These are phyloP conservation scores for Pyracantha coccinea DNA, from an alignment of 331 rosid genomes.

Conservation along the genomic window DNA sequence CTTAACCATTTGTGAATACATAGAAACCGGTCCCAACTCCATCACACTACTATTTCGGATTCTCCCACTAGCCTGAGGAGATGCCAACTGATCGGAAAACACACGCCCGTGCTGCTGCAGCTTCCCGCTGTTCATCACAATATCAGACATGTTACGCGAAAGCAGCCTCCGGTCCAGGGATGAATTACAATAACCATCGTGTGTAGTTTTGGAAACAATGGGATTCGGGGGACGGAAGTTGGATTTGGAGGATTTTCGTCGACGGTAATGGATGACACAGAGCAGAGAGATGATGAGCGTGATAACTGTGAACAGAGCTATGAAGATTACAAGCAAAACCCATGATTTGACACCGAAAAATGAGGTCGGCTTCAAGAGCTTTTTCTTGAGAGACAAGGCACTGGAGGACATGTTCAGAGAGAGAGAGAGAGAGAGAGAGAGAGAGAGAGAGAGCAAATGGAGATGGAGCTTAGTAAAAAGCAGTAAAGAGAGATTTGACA, in stretches of 20 bases:
- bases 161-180: slow-evolving; percentile 37
- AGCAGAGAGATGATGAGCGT: slow-evolving; percentile 10
- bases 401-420: neutral
- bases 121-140: slow-evolving; percentile 15
- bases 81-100: slow-evolving; percentile 4
- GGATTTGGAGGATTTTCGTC: slow-evolving; percentile 19
- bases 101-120: neutral
- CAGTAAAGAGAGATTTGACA: neutral
- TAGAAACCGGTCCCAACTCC: slow-evolving; percentile 12
- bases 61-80: neutral
- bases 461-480: neutral
- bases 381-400: neutral
- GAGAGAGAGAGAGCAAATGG: neutral
- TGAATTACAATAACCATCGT: slow-evolving; percentile 5
- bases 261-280: slow-evolving; percentile 6
- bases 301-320: slow-evolving; percentile 11
- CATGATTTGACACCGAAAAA: slow-evolving; percentile 39
- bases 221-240: slow-evolving; percentile 15
- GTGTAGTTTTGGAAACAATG: slow-evolving; percentile 8
- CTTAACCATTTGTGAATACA: slow-evolving; percentile 1
- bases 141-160: slow-evolving; percentile 18
- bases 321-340: slow-evolving; percentile 25
- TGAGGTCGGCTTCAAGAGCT: slow-evolving; percentile 20
- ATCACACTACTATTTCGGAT: neutral
- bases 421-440: neutral